Base-by-base conservation (phyloP, 129 eudicot genomes). In the Flaveria bidentis region DNA sequence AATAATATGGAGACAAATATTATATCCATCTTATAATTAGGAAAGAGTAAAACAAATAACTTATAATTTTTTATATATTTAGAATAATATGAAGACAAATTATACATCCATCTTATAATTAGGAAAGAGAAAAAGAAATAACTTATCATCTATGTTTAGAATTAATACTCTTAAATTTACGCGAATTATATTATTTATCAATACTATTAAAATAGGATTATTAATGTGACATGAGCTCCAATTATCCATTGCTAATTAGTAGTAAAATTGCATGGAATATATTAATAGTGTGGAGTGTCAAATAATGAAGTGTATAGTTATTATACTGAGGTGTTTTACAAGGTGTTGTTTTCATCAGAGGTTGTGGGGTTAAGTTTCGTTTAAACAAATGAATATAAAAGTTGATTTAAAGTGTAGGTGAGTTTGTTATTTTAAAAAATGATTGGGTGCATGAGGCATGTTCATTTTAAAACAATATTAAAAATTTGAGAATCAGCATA, bases 401-500 rank as follows among this genome's bases (percentile, higher is more conserved):
- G 41, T 36, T 36, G 1, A 36, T 36, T 36, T 0, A 36, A 36
- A 36, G 41, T 36, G 39, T 4, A 7, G 7, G 8, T 36, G 41
- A 36, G 0, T 36, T 5, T 5, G 41, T 36, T 36, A 36, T 36
- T 36, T 36, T 3, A 36, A 36, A 36, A 36, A 36, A 4, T 36
- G 5, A 5, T 74, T 44, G 78, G 41, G 58, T 74, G 46, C 57
- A 9, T 11, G 70, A 45, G 70, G 46, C 78, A 74, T 20, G 70
- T 74, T 61, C 44, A 62, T 23, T 60, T 60, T n/a, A 18, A 42
- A 45, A 44, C 8, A 16, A 75, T 62, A 10, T 46, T 7, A 0
- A 44, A 8, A 10, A 44, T 44, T 44, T 44, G 47, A 5, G 49
- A 64, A 64, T 18, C 52, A 46, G 57, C 56, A 65, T 76, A 33